Base-by-base conservation (phyloP, 768 basidiomycete species). In the Pisolithus orientalis region DNA sequence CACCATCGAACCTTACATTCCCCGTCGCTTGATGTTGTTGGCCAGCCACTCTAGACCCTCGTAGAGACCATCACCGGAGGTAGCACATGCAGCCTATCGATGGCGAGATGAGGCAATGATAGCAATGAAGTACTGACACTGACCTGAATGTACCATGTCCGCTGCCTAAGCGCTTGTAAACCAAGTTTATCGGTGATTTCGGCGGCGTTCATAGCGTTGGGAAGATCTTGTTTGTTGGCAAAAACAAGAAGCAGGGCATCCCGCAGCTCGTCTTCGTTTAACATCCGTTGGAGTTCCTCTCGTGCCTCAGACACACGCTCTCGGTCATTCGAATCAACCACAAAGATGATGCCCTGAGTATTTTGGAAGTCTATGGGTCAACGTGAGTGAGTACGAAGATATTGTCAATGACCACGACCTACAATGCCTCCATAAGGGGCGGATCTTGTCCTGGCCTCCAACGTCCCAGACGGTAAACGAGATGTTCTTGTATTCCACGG, bases 401-500 rank as follows among this genome's bases (percentile, higher is more conserved):
- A 58, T 55, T 57, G 7, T 4, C 29, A 9, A 13, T 53, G 27
- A 44, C n/a, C 24, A 59, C 44, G 50, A 84, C 93, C 67, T 66
- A 96, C 96, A 99, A 79, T 99, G 96, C 84, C 95, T 92, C 96
- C 96, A 99, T 63, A 98, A 84, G 62, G 95, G 95, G 64, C 95
- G 86, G 73, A 98, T 98, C 86, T 98, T 99, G 77, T 99, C 95
- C 77, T 99, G 95, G 64, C 95, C 96, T 83, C 96, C 96, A 58
- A 99, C 96, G 75, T 99, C 96, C 96, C 96, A 98, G 44, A 98
- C 96, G 24, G 95, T 99, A 84, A 99, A 99, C 25, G 94, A 96
- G 60, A 98, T 97, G 80, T 98, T 99, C 83, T 97, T 98, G 78
- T 99, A 98, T 73, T 98, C 95, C 61, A 99, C 96, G 56, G 96